These are phyloP conservation scores for Lachancea sp. DNA, from an alignment of 805 yeast genomes.

Conservation along the genomic window DNA sequence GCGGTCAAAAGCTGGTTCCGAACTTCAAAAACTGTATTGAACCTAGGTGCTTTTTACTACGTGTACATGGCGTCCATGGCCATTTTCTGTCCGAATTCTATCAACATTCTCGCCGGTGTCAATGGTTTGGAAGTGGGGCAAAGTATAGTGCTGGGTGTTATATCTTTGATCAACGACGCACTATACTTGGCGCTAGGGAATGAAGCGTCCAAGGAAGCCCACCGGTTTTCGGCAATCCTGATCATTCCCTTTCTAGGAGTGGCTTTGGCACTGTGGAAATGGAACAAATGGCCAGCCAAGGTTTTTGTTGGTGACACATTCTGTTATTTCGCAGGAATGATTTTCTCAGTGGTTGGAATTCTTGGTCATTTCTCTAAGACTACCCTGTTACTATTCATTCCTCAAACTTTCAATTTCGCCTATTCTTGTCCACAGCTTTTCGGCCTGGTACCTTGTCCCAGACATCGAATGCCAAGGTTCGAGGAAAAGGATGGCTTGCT, in stretches of 20 bases:
- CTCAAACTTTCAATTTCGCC: constrained; percentile 84
- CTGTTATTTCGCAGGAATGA: constrained; percentile 98
- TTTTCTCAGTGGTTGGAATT: constrained; percentile 93
- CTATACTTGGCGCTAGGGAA: constrained; percentile 53
- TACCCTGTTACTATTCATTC: constrained; percentile 72
- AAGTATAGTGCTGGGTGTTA: constrained; percentile 65
- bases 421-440: constrained; percentile 92
- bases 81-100: constrained; percentile 92
- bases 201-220: constrained; percentile 68
- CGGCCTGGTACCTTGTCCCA: constrained; percentile 83
- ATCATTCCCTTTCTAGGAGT: constrained; percentile 85
- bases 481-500: constrained; percentile 61
- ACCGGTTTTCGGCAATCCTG: constrained; percentile 70
- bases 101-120: constrained; percentile 91
- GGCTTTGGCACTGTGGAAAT: constrained; percentile 63
- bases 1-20: constrained; percentile 42
- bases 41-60: constrained; percentile 77
- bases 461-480: constrained; percentile 86
- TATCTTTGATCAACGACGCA: constrained; percentile 69
- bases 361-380: constrained; percentile 96
- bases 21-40: constrained; percentile 40
- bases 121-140: constrained; percentile 98
- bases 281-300: constrained; percentile 84
- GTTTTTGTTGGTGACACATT: constrained; percentile 98
- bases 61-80: constrained; percentile 85